Evolutionary conservation across 116 monocot species (phyloP), one percentile per base, ranked within the genome.

Genomic region (Zostera marina): DNA sequence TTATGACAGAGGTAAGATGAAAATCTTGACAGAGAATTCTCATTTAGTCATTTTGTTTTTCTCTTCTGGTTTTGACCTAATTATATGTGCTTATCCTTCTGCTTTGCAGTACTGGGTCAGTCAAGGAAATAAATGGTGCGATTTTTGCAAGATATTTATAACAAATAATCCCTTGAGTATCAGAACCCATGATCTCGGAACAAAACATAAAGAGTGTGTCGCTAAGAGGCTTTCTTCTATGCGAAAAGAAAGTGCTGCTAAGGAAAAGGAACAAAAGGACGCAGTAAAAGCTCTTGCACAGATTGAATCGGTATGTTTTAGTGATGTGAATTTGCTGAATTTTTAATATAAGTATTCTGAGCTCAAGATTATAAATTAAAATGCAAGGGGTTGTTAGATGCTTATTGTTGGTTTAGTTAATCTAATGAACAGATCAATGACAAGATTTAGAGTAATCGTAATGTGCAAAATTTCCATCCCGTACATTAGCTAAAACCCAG

Each of bases 81-180:
- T 32, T 32, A 2, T 32, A 3, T 32, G 0, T 32, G 32, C 5
- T 32, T 32, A 32, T 32, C 32, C 32, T 32, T 56, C 32, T 56
- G 19, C 42, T 42, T 9, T 79, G 48, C 80, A 96, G 94, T 96
- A 88, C 45, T 96, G 96, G 89, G 89, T 96, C 24, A 96, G 89
- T 64, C 96, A 89, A 59, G 96, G 89, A 65, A 96, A 89, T 53
- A 96, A 96, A 85, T 96, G 96, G 96, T 96, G 96, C 19, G 89
- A 96, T 43, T 96, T 89, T 42, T 89, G 96, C 74, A 96, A 96
- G 70, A 96, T 96, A 20, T 96, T 75, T 67, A 82, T 96, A 62
- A 39, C 96, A 25, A 88, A 96, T 61, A 96, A 85, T 45, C 76
- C 85, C 5, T 66, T 76, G 65, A 89, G 85, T 73, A 85, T 96